Evolutionary conservation across 345 rosid species (phyloP).

Genomic region (Theobroma cacao): DNA sequence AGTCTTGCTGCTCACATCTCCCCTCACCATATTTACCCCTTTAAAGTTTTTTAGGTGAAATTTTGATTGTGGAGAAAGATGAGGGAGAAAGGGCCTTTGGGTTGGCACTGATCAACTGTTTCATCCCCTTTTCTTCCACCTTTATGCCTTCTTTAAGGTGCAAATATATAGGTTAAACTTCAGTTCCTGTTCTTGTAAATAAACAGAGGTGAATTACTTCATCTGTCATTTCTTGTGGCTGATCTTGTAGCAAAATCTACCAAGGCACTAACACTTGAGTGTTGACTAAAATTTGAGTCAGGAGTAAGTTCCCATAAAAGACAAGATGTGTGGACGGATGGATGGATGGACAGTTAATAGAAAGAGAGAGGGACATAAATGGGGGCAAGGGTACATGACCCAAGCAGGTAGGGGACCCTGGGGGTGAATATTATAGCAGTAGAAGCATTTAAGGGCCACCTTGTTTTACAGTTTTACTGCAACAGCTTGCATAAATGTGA

Average conservation of each 20-base stretch:
- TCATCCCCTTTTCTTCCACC: neutral
- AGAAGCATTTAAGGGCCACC: neutral
- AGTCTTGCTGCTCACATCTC: neutral
- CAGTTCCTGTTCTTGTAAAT: neutral
- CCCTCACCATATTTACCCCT: neutral
- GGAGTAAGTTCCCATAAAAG: neutral
- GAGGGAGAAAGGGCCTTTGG: neutral
- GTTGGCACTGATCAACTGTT: neutral
- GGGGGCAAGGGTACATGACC: neutral
- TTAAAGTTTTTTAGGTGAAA: too few species aligned
- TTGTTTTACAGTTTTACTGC: neutral
- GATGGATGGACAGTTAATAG: neutral
- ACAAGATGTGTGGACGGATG: neutral
- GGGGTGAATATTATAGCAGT: neutral
- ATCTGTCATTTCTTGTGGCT: too few species aligned
- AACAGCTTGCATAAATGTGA: neutral
- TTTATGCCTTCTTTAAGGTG: too few species aligned
- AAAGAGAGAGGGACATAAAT: neutral
- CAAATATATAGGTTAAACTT: too few species aligned
- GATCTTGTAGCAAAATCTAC: too few species aligned
- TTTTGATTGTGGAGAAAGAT: neutral
- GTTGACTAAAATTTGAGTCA: neutral
- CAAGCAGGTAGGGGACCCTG: slow-evolving; percentile 4
- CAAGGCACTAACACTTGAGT: neutral
- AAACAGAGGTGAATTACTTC: too few species aligned